Evolutionary conservation across 768 basidiomycete genomes (phyloP), one percentile per base, ranked within the genome.

Genomic region (Collybiopsis confluens): DNA sequence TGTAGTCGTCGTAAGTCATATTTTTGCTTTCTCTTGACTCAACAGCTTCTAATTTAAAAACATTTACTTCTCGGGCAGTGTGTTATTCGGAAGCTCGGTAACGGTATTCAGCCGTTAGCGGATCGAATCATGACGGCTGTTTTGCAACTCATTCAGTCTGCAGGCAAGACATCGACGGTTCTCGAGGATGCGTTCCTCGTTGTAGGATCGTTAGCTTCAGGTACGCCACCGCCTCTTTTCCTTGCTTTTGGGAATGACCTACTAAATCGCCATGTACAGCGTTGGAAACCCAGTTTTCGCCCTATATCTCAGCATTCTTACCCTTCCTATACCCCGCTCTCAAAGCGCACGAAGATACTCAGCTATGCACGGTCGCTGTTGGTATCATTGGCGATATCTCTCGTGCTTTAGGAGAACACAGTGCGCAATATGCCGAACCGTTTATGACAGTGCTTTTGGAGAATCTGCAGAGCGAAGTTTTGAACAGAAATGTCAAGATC

Each of bases 181-280:
- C 80, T 98, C 27, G 97, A 99, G 64, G 97, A 99, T 63, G 93
- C 93, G 2, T 97, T 98, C 80, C 79, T 98, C 35, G 88, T 92
- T 35, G 85, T 96, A 38, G 97, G 97, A 15, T 83, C 94, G 15
- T 73, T 98, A 28, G 88, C 90, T 26, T 78, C 86, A 45, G 85
- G 89, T 81, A 64, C 47, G 76, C 56, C 20, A n/a, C n/a, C n/a
- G 38, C 26, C 35, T 42, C 16, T 21, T 2, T 6, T 48, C n/a
- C 30, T 46, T 35, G 1, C 58, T 36, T 36, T 18, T 36, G 16
- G 9, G 37, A 20, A 43, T 36, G 41, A 44, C 15, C 54, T 9
- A 56, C 18, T 20, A 57, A 5, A 47, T 53, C 16, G 58, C 60
- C 30, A 41, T 53, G 18, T 24, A 40, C 64, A 79, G 90, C 90